Evolutionary conservation across 305 asterid species (phyloP), one percentile per base, ranked within the genome.

Genomic region (Rubia balearica): DNA sequence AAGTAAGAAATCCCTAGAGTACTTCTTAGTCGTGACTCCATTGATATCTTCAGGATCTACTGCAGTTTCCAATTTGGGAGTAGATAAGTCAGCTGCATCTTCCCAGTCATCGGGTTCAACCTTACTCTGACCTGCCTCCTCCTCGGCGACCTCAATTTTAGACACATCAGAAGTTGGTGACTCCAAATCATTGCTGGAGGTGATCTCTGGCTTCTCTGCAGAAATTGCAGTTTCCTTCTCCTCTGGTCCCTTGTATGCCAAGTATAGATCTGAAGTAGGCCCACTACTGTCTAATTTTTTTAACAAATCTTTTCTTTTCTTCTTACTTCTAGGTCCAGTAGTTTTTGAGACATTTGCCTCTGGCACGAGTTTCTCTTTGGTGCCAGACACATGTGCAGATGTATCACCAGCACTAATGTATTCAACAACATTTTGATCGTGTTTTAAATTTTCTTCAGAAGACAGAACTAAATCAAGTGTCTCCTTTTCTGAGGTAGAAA

Each of bases 31-130:
- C 40, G 48, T 72, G 70, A 69, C 68, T 72, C 74, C 96, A 76
- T 74, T 72, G 33, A 19, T 79, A 75, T 85, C 87, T 64, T 77
- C 86, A 71, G 80, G 82, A 56, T 72, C 75, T 36, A 78, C 81
- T 5, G 81, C 74, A 77, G 86, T 75, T 68, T 76, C 88, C 76
- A 83, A 71, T 65, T 87, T 86, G 6, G 91, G 90, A 71, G 81
- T 81, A 72, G 94, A 78, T 61, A 82, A 81, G 76, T 91, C 95
- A 65, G 86, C 91, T 60, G 89, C 96, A 84, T 87, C 96, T 77
- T 94, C 98, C 98, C 97, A 91, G 80, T 94, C 96, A 78, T 94
- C 97, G 40, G 89, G 96, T 81, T 88, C 98, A 30, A 69, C 77
- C 80, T 89, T 88, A 79, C 69, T 75, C 77, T 67, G 83, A 71